phyloP scores from a whole-genome alignment of 805 yeast species.

The Nakazawaea populi region DNA sequence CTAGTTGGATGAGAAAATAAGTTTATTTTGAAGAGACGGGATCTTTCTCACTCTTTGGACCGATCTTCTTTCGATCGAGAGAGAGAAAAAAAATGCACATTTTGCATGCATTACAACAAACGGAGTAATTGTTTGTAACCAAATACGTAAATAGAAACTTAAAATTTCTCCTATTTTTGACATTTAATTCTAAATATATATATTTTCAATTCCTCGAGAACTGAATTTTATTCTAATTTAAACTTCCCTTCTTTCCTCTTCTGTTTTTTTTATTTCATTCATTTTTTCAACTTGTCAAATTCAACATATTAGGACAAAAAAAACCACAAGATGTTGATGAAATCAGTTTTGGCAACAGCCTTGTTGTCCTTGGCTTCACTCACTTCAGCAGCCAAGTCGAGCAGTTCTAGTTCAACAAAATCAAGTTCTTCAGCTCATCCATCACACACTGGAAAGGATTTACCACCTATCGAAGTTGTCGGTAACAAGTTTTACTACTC shows the following conservation, averaged over 20 bases:
- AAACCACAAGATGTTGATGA: background rate
- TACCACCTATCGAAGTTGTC: conserved; percentile 64
- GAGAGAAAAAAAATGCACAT: too few species aligned
- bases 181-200: background rate
- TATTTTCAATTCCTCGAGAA: too few species aligned
- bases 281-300: too few species aligned
- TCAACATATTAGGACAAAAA: too few species aligned
- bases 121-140: too few species aligned
- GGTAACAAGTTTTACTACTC: conserved; percentile 77
- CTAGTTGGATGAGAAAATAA: too few species aligned
- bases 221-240: too few species aligned
- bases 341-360: conserved; percentile 11
- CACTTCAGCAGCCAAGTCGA: conserved; percentile 11
- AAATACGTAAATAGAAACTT: too few species aligned
- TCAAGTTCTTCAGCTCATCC: conserved; percentile 9
- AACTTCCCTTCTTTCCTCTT: background rate
- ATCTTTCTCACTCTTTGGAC: too few species aligned
- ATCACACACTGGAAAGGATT: conserved; percentile 28
- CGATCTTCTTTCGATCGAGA: too few species aligned
- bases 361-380: conserved; percentile 15
- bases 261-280: background rate
- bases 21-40: too few species aligned
- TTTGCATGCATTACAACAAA: too few species aligned
- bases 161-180: background rate
- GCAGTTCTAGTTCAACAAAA: conserved; percentile 4